A percentile compares a stretch with the other conserved stretches of the same genome.
Conservation (phyloP, 257 asterid species). For the Rehmannia glutinosa region DNA sequence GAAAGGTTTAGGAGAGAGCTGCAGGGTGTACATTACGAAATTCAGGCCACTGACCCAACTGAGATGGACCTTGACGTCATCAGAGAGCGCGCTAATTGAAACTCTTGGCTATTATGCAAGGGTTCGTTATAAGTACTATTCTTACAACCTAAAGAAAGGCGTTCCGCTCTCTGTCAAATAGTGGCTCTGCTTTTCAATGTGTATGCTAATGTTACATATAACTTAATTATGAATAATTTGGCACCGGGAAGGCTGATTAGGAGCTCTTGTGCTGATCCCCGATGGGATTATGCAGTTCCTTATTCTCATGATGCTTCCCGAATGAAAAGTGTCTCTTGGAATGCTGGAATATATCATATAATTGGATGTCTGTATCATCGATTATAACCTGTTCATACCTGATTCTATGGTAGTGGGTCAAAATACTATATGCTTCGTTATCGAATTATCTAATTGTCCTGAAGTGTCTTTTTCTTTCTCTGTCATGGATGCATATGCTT, state of each 20-base stretch:
- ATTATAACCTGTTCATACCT: too few relatives aligned
- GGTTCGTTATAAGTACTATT: too few relatives aligned
- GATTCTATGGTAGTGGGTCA: too few relatives aligned
- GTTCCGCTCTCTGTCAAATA: not conserved
- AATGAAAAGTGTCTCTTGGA: slow-evolving; percentile 16
- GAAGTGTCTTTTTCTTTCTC: too few relatives aligned
- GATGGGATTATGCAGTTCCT: slow-evolving; percentile 22
- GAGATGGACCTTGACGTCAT: slow-evolving; percentile 34
- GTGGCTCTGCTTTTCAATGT: not conserved
- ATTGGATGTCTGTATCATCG: not conserved
- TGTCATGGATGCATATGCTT: too few relatives aligned
- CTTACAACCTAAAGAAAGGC: too few relatives aligned
- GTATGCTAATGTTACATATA: not conserved
- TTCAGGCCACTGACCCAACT: slow-evolving; percentile 32
- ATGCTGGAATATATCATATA: not conserved
- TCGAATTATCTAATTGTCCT: too few relatives aligned
- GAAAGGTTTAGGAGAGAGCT: slow-evolving; percentile 26
- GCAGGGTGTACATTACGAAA: slow-evolving; percentile 24
- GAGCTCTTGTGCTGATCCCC: slow-evolving; percentile 17
- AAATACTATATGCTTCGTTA: too few relatives aligned
- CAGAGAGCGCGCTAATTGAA: slow-evolving; percentile 35
- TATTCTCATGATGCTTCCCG: slow-evolving; percentile 56
- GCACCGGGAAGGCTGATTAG: slow-evolving; percentile 54
- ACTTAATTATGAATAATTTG: slow-evolving; percentile 29
- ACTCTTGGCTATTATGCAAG: not conserved